Base-by-base conservation (phyloP, 352 stramenopile genomes). In the Globisporangium perplexum region DNA sequence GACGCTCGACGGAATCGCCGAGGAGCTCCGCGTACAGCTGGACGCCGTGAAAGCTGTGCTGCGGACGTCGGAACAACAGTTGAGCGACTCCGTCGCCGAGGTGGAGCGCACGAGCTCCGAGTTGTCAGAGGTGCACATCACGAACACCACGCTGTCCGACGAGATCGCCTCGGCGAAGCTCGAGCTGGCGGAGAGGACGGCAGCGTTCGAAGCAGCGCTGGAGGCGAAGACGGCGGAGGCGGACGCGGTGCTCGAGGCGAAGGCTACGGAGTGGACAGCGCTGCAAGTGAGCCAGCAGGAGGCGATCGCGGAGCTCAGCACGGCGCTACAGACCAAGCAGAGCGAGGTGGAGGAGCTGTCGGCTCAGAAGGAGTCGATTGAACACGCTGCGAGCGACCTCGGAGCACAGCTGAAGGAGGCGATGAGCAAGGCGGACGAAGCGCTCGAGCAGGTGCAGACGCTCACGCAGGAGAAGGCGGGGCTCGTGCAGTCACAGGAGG, bases 251-350 rank as follows among this genome's bases (percentile, higher is more conserved):
- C 3, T 56, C 15, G 31, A 55, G 14, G 41, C 41, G 41, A 55
- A 60, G 39, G 30, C 47, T 0, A 17, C 33, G 1, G 44, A 53
- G 28, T 39, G 15, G 35, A 7, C 10, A 2, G 50, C 50, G 12
- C 53, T 66, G 18, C 55, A 69, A 39, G 43, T 44, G 26, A 63
- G 53, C 38, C 64, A 61, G 43, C 48, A 68, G 49, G 48, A 68
- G 17, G 36, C 51, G 31, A 39, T 60, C 10, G 24, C 28, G 2
- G 38, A 46, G 22, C 20, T 50, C 17, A 57, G 23, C 10, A 35
- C 22, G 14, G 35, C 36, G 20, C 35, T 62, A 8, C 22, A 42
- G 26, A n/a, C 24, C 3, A 55, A 50, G n/a, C 47, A 52, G n/a
- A 30, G n/a, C 20, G 51, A 63, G 30, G n/a, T 62, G 22, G 30